These are phyloP conservation scores for Paxillus involutus DNA, from an alignment of 768 basidiomycete genomes.

Conservation along the genomic window DNA sequence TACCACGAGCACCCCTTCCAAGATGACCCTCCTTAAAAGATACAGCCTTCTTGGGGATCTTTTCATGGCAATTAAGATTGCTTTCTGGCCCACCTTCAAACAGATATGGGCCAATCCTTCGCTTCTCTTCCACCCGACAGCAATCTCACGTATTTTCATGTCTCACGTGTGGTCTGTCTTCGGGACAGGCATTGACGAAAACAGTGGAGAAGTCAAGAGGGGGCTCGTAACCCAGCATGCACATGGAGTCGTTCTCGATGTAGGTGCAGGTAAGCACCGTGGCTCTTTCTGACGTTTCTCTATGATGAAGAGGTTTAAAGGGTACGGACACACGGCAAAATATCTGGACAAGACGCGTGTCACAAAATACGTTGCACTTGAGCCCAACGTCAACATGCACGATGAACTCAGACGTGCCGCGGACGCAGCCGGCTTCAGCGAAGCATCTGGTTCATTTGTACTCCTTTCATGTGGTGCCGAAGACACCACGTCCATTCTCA, in stretches of 20 bases:
- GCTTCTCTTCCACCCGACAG: constrained; percentile 44
- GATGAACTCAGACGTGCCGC: constrained; percentile 49
- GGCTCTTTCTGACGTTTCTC: background rate
- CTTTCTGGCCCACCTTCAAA: constrained; percentile 47
- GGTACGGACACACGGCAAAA: constrained; percentile 59
- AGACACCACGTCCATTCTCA: constrained; percentile 48
- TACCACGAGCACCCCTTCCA: background rate
- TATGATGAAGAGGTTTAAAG: constrained; percentile 34
- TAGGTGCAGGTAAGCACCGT: constrained; percentile 57
- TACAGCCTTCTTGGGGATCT: constrained; percentile 46
- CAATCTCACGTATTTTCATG: constrained; percentile 58
- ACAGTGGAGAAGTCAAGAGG: constrained; percentile 40
- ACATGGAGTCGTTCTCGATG: constrained; percentile 59
- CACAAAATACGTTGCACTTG: constrained; percentile 67
- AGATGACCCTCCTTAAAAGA: constrained; percentile 14
- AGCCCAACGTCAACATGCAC: constrained; percentile 72
- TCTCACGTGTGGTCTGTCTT: constrained; percentile 54
- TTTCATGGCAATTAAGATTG: constrained; percentile 32
- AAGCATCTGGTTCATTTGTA: constrained; percentile 50
- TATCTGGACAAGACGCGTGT: constrained; percentile 60
- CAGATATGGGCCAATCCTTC: constrained; percentile 41
- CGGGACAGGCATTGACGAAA: constrained; percentile 47
- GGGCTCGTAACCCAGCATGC: constrained; percentile 54
- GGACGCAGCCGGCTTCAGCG: constrained; percentile 48
- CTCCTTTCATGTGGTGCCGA: constrained; percentile 68